These are phyloP conservation scores for Cyclostephanos tholiformis DNA, from an alignment of 108 stramenopile genomes.

Conservation along the genomic window DNA sequence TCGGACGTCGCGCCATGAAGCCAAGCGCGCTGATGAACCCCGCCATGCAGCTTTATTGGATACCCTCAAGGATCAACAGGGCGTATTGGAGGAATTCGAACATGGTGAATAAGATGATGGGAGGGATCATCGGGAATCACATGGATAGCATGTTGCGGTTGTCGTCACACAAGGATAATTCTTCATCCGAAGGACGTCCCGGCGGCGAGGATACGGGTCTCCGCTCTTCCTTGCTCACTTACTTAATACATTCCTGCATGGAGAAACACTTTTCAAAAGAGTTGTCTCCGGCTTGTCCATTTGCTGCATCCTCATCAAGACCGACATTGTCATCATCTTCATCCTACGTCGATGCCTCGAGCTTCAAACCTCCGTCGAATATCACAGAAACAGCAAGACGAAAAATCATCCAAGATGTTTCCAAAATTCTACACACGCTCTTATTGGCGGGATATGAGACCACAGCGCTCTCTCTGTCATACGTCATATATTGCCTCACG, in stretches of 20 bases:
- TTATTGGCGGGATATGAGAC: slow-evolving; percentile 68
- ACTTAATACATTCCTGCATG: slow-evolving; percentile 8
- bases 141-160: neutral
- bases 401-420: slow-evolving; percentile 17
- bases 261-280: neutral
- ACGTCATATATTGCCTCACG: slow-evolving; percentile 53
- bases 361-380: neutral
- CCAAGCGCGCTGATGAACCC: slow-evolving; percentile 26
- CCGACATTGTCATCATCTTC: neutral
- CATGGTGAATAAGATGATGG: slow-evolving; percentile 19
- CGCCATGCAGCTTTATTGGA: slow-evolving; percentile 26
- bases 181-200: neutral
- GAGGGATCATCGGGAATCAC: slow-evolving; percentile 19
- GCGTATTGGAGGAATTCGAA: slow-evolving; percentile 20
- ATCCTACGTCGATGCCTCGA: neutral
- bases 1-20: slow-evolving; percentile 5
- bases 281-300: slow-evolving; percentile 14
- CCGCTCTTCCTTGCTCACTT: slow-evolving; percentile 7
- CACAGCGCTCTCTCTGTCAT: slow-evolving; percentile 51
- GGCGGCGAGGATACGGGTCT: neutral
- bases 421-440: slow-evolving; percentile 31
- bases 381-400: slow-evolving; percentile 1
- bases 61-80: slow-evolving; percentile 28
- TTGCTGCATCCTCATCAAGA: neutral
- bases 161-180: neutral